Percentiles rank a stretch among this genome's conserved stretches.
phyloP scores from a whole-genome alignment of 371 early-diverging fungal genomes.

The Mortierella sp. region DNA sequence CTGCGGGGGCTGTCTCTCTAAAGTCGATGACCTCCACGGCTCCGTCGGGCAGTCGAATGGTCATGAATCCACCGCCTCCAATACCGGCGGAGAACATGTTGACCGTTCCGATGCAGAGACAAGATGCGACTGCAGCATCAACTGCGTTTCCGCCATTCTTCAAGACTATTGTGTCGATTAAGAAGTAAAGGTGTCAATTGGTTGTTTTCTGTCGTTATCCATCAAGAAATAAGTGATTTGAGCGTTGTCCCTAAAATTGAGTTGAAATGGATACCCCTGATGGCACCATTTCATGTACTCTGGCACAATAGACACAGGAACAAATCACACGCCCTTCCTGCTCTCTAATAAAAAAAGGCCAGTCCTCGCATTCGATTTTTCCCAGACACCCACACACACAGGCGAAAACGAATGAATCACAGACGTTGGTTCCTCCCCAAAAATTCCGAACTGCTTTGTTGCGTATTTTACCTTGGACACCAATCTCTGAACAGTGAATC shows the following conservation, averaged over 20 bases:
- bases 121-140: constrained; percentile 96
- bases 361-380: background rate
- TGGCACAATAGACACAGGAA: background rate
- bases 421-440: too few relatives aligned
- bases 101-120: constrained; percentile 94
- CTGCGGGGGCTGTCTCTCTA: constrained; percentile 94
- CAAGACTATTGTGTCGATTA: constrained; percentile 70
- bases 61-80: constrained; percentile 98
- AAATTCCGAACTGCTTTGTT: too few relatives aligned
- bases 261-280: background rate
- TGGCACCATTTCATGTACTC: background rate
- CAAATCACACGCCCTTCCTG: background rate
- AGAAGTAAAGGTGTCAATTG: background rate
- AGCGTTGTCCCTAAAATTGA: background rate
- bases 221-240: background rate
- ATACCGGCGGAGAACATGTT: constrained; percentile 97
- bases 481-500: constrained; percentile 84
- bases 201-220: background rate
- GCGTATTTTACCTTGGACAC: constrained; percentile 69
- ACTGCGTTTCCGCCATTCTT: constrained; percentile 96
- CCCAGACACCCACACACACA: background rate
- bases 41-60: constrained; percentile 82
- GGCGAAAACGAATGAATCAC: background rate
- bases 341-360: too few relatives aligned
- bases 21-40: constrained; percentile 79